phyloP scores from a whole-genome alignment of 208 protist species.

The Trypanosoma mega region DNA sequence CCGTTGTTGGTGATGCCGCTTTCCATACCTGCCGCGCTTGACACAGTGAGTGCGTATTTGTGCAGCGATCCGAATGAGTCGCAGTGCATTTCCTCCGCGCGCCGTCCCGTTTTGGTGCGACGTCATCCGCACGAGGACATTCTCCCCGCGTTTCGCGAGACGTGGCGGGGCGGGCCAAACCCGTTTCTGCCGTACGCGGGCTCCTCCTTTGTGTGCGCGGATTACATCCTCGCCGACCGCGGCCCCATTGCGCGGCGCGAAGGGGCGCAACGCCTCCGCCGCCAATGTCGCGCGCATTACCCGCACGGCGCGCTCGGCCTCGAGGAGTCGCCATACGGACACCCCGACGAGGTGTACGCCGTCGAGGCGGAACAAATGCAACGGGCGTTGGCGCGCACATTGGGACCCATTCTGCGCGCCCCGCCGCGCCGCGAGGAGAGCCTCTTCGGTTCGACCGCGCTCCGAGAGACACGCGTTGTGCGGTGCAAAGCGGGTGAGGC shows the following conservation, averaged over 20 bases:
- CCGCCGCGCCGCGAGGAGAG: slow-evolving; percentile 17
- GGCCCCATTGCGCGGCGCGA: slow-evolving; percentile 13
- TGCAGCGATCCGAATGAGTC: background rate
- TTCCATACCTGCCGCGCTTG: slow-evolving; percentile 18
- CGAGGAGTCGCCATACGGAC: slow-evolving; percentile 37
- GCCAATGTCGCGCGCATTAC: slow-evolving; percentile 21
- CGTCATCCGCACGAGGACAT: slow-evolving; percentile 13
- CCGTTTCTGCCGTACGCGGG: slow-evolving; percentile 11
- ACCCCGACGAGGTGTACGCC: slow-evolving; percentile 33
- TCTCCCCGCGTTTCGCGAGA: slow-evolving; percentile 37
- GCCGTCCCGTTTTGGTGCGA: too few species aligned
- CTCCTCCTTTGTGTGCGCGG: slow-evolving; percentile 17
- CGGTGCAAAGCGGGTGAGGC: slow-evolving; percentile 15
- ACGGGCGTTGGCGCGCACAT: background rate
- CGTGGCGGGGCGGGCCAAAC: slow-evolving; percentile 28
- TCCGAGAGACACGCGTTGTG: slow-evolving; percentile 4
- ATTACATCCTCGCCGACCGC: slow-evolving; percentile 19
- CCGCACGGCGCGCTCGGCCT: slow-evolving; percentile 43
- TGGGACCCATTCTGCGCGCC: slow-evolving; percentile 6
- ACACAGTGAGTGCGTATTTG: slow-evolving; percentile 15
- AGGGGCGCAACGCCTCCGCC: slow-evolving; percentile 23
- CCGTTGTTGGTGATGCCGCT: slow-evolving; percentile 14
- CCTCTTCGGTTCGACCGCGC: slow-evolving; percentile 24
- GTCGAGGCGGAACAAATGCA: slow-evolving; percentile 14
- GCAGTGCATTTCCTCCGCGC: background rate